Evolutionary conservation across 495 filamentous ascomycete species (phyloP).

Genomic region (Xylaria curta): DNA sequence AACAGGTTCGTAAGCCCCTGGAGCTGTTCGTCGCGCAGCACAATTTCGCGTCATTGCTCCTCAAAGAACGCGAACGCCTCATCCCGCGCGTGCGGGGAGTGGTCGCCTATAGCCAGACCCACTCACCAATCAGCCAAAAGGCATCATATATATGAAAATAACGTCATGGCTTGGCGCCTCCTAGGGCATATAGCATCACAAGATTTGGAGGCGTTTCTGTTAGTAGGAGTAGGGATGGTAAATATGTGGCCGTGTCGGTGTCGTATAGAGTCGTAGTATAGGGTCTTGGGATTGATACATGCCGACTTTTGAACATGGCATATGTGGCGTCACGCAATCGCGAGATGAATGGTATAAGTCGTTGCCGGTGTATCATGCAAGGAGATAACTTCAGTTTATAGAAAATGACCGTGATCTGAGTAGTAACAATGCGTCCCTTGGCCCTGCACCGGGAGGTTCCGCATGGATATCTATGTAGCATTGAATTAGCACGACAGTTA

Average conservation of each 20-base stretch:
- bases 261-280: neutral
- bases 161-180: constrained; percentile 40
- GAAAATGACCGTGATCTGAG: neutral
- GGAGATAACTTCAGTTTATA: constrained; percentile 1
- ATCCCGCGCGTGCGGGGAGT: constrained; percentile 25
- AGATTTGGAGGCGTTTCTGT: neutral
- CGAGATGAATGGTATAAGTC: neutral
- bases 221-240: neutral
- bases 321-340: constrained; percentile 5
- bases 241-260: neutral
- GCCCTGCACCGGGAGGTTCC: neutral
- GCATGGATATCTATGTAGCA: constrained; percentile 27
- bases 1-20: neutral
- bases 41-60: constrained; percentile 23
- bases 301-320: neutral
- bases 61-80: constrained; percentile 16
- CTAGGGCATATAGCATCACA: neutral
- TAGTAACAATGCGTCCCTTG: neutral
- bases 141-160: constrained; percentile 42
- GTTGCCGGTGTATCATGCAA: neutral
- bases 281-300: neutral
- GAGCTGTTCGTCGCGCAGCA: constrained; percentile 9
- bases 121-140: constrained; percentile 26
- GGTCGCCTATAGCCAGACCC: constrained; percentile 32
- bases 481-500: constrained; percentile 5